Conservation (phyloP, 352 stramenopile species). For the Globisporangium mamillatum region DNA sequence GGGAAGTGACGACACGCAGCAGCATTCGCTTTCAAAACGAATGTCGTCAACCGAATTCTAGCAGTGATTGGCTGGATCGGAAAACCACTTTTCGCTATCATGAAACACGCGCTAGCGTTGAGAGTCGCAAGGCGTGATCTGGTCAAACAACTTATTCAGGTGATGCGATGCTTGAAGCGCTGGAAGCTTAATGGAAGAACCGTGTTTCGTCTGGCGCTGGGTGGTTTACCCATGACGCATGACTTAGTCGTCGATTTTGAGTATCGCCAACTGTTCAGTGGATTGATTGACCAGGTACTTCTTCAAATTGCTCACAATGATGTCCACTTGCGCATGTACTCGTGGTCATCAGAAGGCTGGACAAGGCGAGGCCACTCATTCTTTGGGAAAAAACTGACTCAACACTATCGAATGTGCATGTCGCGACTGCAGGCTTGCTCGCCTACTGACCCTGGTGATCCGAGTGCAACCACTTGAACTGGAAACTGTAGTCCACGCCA, state of each 20-base stretch:
- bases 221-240: background rate
- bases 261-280: background rate
- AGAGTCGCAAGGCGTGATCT: background rate
- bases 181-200: background rate
- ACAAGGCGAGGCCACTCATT: background rate
- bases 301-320: background rate
- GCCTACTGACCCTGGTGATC: background rate
- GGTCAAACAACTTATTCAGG: background rate
- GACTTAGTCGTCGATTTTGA: background rate
- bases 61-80: background rate
- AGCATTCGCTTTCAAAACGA: background rate
- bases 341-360: background rate
- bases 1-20: background rate
- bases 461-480: constrained; percentile 8
- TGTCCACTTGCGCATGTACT: background rate
- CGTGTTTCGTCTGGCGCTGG: background rate
- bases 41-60: background rate
- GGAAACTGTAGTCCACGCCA: constrained; percentile 17
- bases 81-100: background rate
- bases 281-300: background rate
- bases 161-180: background rate
- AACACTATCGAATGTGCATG: background rate
- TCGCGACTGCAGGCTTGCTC: background rate
- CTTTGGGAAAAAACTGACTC: background rate
- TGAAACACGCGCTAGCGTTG: background rate